Evolutionary conservation across 805 yeast species (phyloP).

Genomic region (Zygoascus tannicola): DNA sequence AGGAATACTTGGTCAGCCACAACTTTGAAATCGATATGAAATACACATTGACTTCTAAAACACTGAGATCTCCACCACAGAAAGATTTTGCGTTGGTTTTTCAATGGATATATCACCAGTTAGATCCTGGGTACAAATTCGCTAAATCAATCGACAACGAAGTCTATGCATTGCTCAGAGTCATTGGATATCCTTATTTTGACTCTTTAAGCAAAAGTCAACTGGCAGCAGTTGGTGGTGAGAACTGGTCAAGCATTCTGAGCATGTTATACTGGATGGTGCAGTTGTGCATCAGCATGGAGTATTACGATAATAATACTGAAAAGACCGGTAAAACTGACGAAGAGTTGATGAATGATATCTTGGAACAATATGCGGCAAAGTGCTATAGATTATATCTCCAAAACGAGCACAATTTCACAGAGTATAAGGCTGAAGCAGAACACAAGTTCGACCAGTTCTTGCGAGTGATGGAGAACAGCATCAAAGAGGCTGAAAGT

Average conservation of each 20-base stretch:
- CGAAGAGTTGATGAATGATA: conserved; percentile 37
- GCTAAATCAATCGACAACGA: conserved; percentile 64
- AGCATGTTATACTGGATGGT: conserved; percentile 82
- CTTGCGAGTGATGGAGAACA: conserved; percentile 40
- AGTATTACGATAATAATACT: conserved; percentile 31
- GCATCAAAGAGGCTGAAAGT: conserved; percentile 34
- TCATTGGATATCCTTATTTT: conserved; percentile 67
- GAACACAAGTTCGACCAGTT: conserved; percentile 44
- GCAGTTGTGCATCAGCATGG: conserved; percentile 40
- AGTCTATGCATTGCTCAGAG: conserved; percentile 55
- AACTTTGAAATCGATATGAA: conserved; percentile 69
- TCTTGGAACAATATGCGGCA: conserved; percentile 52
- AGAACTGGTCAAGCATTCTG: conserved; percentile 68
- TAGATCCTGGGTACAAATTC: conserved; percentile 74
- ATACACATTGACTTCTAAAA: conserved; percentile 55
- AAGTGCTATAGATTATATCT: conserved; percentile 62
- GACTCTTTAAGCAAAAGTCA: conserved; percentile 77
- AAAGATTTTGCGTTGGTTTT: conserved; percentile 72
- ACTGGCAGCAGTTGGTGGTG: conserved; percentile 85
- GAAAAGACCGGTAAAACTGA: conserved; percentile 31
- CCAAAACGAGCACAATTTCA: conserved; percentile 53
- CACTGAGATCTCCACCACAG: conserved; percentile 72
- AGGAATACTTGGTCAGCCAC: conserved; percentile 51
- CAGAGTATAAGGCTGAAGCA: conserved; percentile 46
- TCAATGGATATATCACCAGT: conserved; percentile 64